These are phyloP conservation scores for Zoysia pacifica DNA, from an alignment of 176 grass and related monocot genomes.

Conservation along the genomic window DNA sequence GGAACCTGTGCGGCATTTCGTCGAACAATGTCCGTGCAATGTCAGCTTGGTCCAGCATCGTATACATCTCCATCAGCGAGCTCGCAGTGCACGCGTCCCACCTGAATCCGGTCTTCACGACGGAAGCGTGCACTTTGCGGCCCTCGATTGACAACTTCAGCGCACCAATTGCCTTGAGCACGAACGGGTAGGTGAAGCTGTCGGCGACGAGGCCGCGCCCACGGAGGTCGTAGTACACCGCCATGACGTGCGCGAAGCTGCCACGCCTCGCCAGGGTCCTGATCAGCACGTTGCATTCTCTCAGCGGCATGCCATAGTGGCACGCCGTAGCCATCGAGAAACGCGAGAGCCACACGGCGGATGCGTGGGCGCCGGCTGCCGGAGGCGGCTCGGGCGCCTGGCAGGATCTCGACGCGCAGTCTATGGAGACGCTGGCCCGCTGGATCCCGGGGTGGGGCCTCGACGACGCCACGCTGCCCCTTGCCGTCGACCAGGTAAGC, in stretches of 20 bases:
- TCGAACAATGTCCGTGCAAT: slow-evolving; percentile 54
- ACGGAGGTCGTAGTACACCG: slow-evolving; percentile 58
- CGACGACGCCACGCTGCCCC: slow-evolving; percentile 48
- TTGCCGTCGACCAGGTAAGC: slow-evolving; percentile 71
- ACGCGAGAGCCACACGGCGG: slow-evolving; percentile 8
- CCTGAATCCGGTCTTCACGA: slow-evolving; percentile 53
- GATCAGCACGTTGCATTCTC: slow-evolving; percentile 63
- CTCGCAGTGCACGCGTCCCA: slow-evolving; percentile 53
- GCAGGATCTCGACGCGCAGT: slow-evolving; percentile 71
- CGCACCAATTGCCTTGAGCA: slow-evolving; percentile 56
- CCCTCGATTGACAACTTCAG: slow-evolving; percentile 52
- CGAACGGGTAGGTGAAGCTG: slow-evolving; percentile 71
- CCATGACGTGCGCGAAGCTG: slow-evolving; percentile 37
- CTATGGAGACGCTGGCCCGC: slow-evolving; percentile 58
- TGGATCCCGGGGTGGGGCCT: slow-evolving; percentile 57
- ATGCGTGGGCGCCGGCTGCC: slow-evolving; percentile 35
- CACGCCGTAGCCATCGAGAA: slow-evolving; percentile 35
- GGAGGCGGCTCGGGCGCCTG: slow-evolving; percentile 66
- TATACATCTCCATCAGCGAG: slow-evolving; percentile 64
- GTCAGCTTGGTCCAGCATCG: slow-evolving; percentile 31
- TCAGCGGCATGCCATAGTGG: slow-evolving; percentile 40
- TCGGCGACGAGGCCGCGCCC: slow-evolving; percentile 50
- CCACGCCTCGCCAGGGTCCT: slow-evolving; percentile 48
- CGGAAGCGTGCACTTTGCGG: slow-evolving; percentile 42
- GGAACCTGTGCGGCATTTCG: slow-evolving; percentile 40